A percentile compares a stretch with the other conserved stretches of the same genome.
phyloP scores from a whole-genome alignment of 768 basidiomycete species.

The Trichaptum fuscoviolaceum region DNA sequence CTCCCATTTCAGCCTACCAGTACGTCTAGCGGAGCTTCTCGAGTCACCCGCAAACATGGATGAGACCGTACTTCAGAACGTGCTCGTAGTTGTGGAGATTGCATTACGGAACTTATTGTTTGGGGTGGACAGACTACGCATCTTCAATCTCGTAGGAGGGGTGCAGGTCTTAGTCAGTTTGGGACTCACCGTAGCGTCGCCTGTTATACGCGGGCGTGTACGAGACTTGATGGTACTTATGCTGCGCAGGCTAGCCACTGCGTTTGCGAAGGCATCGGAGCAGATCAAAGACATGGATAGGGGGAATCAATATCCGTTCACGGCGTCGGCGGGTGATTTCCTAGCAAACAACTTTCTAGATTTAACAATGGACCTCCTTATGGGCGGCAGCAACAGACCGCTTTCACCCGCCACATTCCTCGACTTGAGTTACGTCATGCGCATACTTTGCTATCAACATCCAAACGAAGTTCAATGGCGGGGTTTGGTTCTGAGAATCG shows the following conservation, averaged over 20 bases:
- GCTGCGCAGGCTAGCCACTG: background rate
- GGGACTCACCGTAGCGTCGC: background rate
- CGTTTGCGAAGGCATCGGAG: background rate
- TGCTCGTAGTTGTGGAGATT: background rate
- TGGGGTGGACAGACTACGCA: background rate
- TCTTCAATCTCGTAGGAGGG: background rate
- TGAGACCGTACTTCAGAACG: background rate
- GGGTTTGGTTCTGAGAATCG: background rate
- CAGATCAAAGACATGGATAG: background rate
- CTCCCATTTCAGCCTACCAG: background rate
- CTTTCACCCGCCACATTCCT: background rate
- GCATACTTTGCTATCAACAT: background rate
- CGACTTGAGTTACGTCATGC: background rate
- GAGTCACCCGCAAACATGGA: background rate
- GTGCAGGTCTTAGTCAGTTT: background rate
- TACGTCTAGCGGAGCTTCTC: background rate
- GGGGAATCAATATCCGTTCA: background rate
- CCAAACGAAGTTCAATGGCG: background rate
- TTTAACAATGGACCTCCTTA: background rate
- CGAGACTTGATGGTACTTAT: background rate
- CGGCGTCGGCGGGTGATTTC: background rate
- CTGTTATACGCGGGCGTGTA: background rate
- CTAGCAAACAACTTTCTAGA: background rate
- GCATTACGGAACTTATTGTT: background rate
- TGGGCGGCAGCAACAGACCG: background rate